Evolutionary conservation across 176 grass and related monocot species (phyloP), one percentile per base, ranked within the genome.

Genomic region (Saccharum spontaneum): DNA sequence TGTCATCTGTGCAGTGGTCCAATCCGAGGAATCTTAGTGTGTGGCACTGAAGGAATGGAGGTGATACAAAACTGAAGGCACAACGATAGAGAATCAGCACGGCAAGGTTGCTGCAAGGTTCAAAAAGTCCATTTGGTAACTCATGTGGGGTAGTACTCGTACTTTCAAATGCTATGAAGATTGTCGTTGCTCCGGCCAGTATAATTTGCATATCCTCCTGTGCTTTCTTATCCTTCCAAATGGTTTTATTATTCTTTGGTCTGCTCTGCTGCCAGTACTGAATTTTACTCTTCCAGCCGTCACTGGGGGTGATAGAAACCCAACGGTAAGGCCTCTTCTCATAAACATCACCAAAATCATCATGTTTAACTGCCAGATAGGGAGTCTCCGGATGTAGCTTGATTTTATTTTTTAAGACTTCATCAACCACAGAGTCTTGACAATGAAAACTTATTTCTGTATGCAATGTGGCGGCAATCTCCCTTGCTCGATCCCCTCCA

Each of bases 41-140:
- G 0, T 6, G 7, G 3, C 84, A 72, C 6, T 3, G 0, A 1
- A 1, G 0, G 54, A 86, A 86, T 9, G 67, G 20, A 1, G 84
- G 84, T 63, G 84, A 86, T 6, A 38, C 50, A 72, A 86, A 86
- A 1, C 1, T 60, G 1, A 85, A 78, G 28, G 38, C 4, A 48
- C 83, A 85, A 16, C 3, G 0, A n/a, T 14, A 76, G 3, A 84
- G 62, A 77, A 31, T 1, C 1, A 84, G 33, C 5, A 84, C 73
- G 10, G 9, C 5, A 10, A 85, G 83, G 8, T 18, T 85, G 8
- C 1, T 69, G 0, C 45, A 85, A 1, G 67, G 45, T 9, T 55
- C 5, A 57, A 76, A 48, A 0, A 83, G 6, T 1, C 26, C 17
- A 74, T 74, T 4, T 46, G 10, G 3, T 62, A 83, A 64, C 2